A percentile compares a stretch with the other conserved stretches of the same genome.
Conservation (phyloP, 495 filamentous ascomycete genomes). For the Daldinia grandis region DNA sequence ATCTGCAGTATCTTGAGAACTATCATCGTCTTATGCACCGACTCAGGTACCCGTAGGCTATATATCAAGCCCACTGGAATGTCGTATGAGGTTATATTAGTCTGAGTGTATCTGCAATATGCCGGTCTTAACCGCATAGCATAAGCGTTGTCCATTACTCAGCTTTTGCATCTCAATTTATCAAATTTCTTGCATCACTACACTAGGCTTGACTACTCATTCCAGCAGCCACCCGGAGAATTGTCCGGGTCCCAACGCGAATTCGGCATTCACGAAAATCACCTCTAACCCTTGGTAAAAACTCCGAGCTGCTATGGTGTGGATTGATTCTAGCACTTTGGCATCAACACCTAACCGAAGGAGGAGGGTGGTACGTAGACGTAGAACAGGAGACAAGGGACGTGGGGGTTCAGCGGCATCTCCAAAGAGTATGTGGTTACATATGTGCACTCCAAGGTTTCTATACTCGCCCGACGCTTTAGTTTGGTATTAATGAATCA, state of each 20-base stretch:
- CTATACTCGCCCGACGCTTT: neutral
- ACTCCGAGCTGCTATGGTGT: constrained; percentile 17
- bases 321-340: neutral
- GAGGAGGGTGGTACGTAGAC: constrained; percentile 8
- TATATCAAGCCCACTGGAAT: constrained; percentile 15
- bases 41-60: constrained; percentile 34
- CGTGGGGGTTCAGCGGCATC: constrained; percentile 3
- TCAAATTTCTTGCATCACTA: neutral
- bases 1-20: neutral
- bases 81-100: constrained; percentile 16
- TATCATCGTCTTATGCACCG: constrained; percentile 7
- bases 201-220: neutral
- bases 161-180: neutral
- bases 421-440: constrained; percentile 8
- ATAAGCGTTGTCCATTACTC: constrained; percentile 1
- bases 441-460: neutral
- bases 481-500: neutral
- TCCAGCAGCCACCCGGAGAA: constrained; percentile 23
- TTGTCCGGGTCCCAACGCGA: constrained; percentile 9
- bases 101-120: neutral
- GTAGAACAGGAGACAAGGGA: constrained; percentile 1
- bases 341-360: constrained; percentile 5
- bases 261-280: constrained; percentile 36
- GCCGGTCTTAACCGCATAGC: neutral
- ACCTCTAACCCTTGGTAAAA: constrained; percentile 35